These are phyloP conservation scores for Alternaria sp. DNA, from an alignment of 2,329 filamentous ascomycete genomes.

Conservation along the genomic window DNA sequence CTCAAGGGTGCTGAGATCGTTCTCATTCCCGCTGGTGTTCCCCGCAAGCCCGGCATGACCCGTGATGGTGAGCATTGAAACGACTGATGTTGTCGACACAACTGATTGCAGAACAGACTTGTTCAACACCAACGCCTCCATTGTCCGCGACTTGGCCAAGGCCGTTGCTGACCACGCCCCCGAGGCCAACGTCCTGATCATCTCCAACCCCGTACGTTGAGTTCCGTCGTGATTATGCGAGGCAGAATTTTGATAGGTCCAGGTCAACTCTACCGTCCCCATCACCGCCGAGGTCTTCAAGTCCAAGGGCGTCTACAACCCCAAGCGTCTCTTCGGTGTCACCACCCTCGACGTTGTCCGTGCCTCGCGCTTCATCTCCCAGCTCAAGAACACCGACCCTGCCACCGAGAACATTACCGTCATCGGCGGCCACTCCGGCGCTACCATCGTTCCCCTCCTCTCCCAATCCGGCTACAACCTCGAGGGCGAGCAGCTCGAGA, in stretches of 20 bases:
- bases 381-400: constrained; percentile 91
- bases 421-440: constrained; percentile 94
- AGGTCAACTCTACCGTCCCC: constrained; percentile 98
- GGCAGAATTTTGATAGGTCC: constrained; percentile 21
- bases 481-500: constrained; percentile 74
- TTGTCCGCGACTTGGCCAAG: constrained; percentile 98
- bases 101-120: constrained; percentile 68
- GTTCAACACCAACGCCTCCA: constrained; percentile 99
- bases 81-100: neutral
- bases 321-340: constrained; percentile 98
- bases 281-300: constrained; percentile 98
- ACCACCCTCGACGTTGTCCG: constrained; percentile 99
- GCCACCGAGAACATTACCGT: constrained; percentile 94
- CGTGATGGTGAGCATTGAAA: constrained; percentile 73
- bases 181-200: constrained; percentile 94
- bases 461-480: constrained; percentile 92
- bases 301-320: constrained; percentile 94
- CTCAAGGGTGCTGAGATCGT: constrained; percentile 92
- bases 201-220: constrained; percentile 84
- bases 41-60: constrained; percentile 99
- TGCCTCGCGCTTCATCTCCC: constrained; percentile 95
- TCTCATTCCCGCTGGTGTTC: constrained; percentile 97
- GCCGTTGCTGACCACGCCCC: constrained; percentile 87
- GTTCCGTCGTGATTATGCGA: accelerated
- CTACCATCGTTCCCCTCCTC: constrained; percentile 98